Base-by-base conservation (phyloP, 208 protist genomes). In the Naegleria gruberi region DNA sequence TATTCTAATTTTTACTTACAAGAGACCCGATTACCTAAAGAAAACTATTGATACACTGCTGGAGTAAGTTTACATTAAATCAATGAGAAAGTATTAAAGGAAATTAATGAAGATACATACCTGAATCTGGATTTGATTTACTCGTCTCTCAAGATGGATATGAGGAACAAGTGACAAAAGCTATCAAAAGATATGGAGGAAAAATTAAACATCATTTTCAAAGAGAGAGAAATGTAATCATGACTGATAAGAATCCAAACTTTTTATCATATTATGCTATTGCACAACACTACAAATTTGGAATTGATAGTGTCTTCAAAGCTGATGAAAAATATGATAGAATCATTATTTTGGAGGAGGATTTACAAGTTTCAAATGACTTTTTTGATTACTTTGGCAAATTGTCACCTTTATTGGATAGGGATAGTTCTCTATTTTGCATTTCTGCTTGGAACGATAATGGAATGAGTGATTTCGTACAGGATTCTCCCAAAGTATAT, bases 381-480 rank as follows among this genome's bases (percentile, higher is more conserved):
- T 94, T 95, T 74, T 94, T 95, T 43, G 44, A 91, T 47, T 95
- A 95, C 84, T 93, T 95, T 81, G n/a, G 85, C 12, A 43, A 55
- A 0, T 34, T 90, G 8, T 51, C 82, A 37, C 91, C 82, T 1
- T 34, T 95, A 3, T 42, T 95, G 40, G 37, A 92, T 47, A 57
- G 92, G 51, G 92, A 94, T 77, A 77, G 73, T 34, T 87, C 87
- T 26, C 15, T 95, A 0, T 92, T 90, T 73, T 94, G 90, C 51
- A 82, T 93, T 46, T 94, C 92, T n/a, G 91, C 91, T 5, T 95
- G 91, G 92, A 95, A 95, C 82, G 94, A 95, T 91, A 94, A 94
- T 90, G 93, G 93, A 40, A 87, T 92, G 55, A 23, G 3, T 7
- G 40, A 43, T 34, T 73, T 55, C 42, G 43, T 92, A 15, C 47